These are phyloP conservation scores for Gamarada debralockiae DNA, from an alignment of 495 filamentous ascomycete genomes.

Conservation along the genomic window DNA sequence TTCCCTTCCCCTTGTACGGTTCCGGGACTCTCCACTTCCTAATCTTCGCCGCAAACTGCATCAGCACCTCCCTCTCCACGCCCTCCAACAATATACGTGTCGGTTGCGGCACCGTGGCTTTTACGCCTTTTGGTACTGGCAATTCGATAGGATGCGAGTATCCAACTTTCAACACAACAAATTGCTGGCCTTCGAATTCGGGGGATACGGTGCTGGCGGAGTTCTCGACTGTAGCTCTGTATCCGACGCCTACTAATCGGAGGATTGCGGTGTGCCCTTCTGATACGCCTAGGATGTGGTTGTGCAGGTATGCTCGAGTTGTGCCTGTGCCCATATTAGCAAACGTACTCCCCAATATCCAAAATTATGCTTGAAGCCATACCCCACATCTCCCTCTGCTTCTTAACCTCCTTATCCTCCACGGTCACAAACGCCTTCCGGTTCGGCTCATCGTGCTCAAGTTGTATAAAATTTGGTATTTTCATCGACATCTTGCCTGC, in stretches of 20 bases:
- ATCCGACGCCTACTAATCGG: conserved; percentile 93
- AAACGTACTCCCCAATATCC: conserved; percentile 12
- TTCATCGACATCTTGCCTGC: conserved; percentile 66
- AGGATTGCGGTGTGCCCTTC: conserved; percentile 94
- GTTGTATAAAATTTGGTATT: conserved; percentile 66
- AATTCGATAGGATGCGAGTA: conserved; percentile 94
- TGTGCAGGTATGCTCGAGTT: conserved; percentile 80
- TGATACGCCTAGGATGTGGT: conserved; percentile 86
- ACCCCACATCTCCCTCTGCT: conserved; percentile 99
- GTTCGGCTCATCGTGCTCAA: conserved; percentile 57
- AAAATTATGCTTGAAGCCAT: conserved; percentile 30
- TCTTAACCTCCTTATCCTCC: conserved; percentile 53
- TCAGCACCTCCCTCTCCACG: conserved; percentile 76
- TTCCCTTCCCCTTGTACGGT: conserved; percentile 99
- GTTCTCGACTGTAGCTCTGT: conserved; percentile 78
- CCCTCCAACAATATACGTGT: conserved; percentile 91
- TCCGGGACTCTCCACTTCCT: conserved; percentile 86
- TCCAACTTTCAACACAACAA: conserved; percentile 89
- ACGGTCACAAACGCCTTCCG: conserved; percentile 64
- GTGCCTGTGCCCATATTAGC: conserved; percentile 56
- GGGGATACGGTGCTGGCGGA: conserved; percentile 63
- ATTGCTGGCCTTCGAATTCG: conserved; percentile 76
- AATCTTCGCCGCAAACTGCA: conserved; percentile 86
- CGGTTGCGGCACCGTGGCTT: conserved; percentile 86
- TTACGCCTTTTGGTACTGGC: conserved; percentile 74